These are phyloP conservation scores for Scenedesmus sp. DNA, from an alignment of 163 green algal genomes.

Conservation along the genomic window DNA sequence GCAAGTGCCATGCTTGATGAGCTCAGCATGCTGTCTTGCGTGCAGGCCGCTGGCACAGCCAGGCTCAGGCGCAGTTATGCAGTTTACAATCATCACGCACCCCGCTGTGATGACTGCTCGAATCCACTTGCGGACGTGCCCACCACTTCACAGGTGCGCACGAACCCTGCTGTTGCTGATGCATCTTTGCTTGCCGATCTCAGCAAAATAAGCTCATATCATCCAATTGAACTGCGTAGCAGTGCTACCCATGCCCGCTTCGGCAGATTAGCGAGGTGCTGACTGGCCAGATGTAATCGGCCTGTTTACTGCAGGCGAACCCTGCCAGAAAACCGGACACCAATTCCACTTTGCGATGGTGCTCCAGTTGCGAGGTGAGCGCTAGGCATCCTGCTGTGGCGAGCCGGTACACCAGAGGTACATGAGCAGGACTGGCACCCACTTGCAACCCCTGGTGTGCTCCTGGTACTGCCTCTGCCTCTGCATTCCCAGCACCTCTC, in stretches of 20 bases:
- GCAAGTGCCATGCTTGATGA: conserved; percentile 19
- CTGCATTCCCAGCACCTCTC: neutral
- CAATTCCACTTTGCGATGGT: neutral
- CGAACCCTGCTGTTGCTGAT: neutral
- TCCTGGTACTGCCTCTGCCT: neutral
- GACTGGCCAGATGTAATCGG: neutral
- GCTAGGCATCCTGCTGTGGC: neutral
- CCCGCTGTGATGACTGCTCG: conserved; percentile 45
- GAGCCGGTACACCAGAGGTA: conserved; percentile 8
- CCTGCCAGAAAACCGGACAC: conserved; percentile 24
- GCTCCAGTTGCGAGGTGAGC: conserved; percentile 43
- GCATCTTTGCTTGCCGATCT: neutral
- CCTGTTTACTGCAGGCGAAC: conserved; percentile 25
- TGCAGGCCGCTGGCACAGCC: conserved; percentile 3
- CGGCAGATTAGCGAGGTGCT: neutral
- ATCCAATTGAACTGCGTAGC: no score
- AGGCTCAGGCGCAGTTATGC: neutral
- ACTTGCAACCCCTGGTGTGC: neutral
- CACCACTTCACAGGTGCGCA: conserved; percentile 44
- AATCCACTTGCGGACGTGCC: conserved; percentile 32
- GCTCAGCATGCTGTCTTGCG: neutral
- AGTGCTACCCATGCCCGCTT: neutral
- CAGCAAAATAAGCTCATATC: no score
- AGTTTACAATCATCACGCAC: neutral
- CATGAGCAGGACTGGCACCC: neutral